Base-by-base conservation (phyloP, 108 stramenopile species). In the Parmales sp. region DNA sequence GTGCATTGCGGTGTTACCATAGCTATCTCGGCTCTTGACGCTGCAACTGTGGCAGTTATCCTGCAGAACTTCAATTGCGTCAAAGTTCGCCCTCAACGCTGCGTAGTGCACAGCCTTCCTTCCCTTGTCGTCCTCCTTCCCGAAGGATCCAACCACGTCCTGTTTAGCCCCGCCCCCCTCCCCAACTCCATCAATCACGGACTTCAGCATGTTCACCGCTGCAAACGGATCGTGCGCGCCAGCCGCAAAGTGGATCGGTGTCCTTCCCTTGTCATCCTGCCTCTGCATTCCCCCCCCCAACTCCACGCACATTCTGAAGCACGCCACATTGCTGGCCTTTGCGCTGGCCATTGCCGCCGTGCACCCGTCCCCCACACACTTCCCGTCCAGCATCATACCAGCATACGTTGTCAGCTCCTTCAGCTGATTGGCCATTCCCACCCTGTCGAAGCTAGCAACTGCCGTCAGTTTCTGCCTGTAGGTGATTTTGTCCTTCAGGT, bases 401-500 rank as follows among this genome's bases (percentile, higher is more conserved):
- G 54, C 54, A 28, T 34, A 60, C 29, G 54, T 60, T 13, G 36
- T 34, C 31, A 60, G 54, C 16, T 34, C 36, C 29, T 28, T 11
- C 16, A 60, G 29, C 31, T 60, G 29, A 28, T 60, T 34, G 26
- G 54, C 54, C 31, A 28, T 60, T 4, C 31, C 54, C 54, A 19
- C 20, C 9, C 31, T 4, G 31, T 60, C 54, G 54, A 60, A 60
- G 16, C 36, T 60, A 28, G 29, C 54, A 11, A 60, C 31, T 1
- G 54, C 54, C 54, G 29, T 28, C 3, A 60, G 54, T 34, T 60
- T 60, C 54, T 60, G 29, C 54, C 54, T 60, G 54, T 60, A 60
- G 31, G 54, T 60, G n/a, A 13, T 34, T 13, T 28, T 28, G 54
- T 28, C 36, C 31, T 18, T 20, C 8, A 34, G 29, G 26, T 60